A percentile compares a stretch with the other conserved stretches of the same genome.
Evolutionary conservation across 768 basidiomycete genomes (phyloP).

Genomic region (Hygrophorus pudorinus): DNA sequence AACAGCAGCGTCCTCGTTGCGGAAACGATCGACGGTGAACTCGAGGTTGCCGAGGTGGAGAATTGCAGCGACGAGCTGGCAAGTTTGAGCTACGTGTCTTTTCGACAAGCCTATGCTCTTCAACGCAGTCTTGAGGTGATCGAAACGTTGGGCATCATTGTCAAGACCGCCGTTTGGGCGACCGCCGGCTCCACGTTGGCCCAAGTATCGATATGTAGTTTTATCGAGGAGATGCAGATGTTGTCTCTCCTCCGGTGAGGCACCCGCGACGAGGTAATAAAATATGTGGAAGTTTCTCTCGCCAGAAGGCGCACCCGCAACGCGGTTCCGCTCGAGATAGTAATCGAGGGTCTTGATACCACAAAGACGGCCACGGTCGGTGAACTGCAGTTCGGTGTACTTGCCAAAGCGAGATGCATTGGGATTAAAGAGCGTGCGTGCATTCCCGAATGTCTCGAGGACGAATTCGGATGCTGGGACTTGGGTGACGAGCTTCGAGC

Average conservation of each 20-base stretch:
- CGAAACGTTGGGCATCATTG: slow-evolving; percentile 83
- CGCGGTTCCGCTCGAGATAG: slow-evolving; percentile 86
- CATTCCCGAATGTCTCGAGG: slow-evolving; percentile 89
- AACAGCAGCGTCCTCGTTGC: slow-evolving; percentile 89
- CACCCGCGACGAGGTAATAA: slow-evolving; percentile 92
- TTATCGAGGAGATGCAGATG: slow-evolving; percentile 81
- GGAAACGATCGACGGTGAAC: slow-evolving; percentile 71
- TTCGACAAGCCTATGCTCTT: slow-evolving; percentile 92
- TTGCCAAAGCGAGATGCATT: slow-evolving; percentile 97
- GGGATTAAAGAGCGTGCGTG: slow-evolving; percentile 84
- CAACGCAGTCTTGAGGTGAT: slow-evolving; percentile 89
- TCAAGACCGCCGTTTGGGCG: slow-evolving; percentile 43
- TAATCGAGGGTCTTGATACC: slow-evolving; percentile 96
- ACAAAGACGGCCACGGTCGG: slow-evolving; percentile 76
- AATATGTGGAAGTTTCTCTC: slow-evolving; percentile 98
- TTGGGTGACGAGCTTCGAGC: slow-evolving; percentile 76
- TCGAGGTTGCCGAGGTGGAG: slow-evolving; percentile 95
- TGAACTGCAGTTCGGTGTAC: slow-evolving; percentile 97
- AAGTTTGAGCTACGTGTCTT: slow-evolving; percentile 89
- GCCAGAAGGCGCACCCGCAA: slow-evolving; percentile 79
- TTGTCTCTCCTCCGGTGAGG: slow-evolving; percentile 76
- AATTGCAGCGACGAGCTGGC: slow-evolving; percentile 91
- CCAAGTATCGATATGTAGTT: slow-evolving; percentile 79
- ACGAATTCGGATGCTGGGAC: slow-evolving; percentile 93
- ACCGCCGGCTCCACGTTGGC: slow-evolving; percentile 44